These are phyloP conservation scores for Leccinum fuscescens DNA, from an alignment of 1,284 basidiomycete species.

Conservation along the genomic window DNA sequence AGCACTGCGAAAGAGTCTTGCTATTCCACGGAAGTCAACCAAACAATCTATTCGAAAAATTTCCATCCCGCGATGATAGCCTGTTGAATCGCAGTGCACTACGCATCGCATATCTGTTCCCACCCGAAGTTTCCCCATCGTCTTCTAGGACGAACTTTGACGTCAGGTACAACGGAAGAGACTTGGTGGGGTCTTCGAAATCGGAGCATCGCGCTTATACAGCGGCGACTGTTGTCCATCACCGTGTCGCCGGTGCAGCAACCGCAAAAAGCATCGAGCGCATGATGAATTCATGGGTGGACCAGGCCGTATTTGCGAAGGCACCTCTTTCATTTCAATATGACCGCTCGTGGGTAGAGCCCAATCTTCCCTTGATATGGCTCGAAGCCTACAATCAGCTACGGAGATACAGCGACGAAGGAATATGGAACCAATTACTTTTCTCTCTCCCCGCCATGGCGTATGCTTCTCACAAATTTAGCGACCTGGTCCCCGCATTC, in stretches of 20 bases:
- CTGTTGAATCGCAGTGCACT: conserved; percentile 15
- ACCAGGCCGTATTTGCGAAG: not conserved
- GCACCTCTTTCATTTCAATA: conserved; percentile 16
- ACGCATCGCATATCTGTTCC: conserved; percentile 9
- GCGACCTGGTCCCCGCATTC: conserved; percentile 25
- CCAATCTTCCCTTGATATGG: conserved; percentile 23
- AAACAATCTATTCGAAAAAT: not conserved
- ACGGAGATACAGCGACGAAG: conserved; percentile 7
- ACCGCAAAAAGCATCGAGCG: not conserved
- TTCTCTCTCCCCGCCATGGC: conserved; percentile 34
- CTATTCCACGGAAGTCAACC: conserved; percentile 2
- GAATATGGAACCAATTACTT: conserved; percentile 22
- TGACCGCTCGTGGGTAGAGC: conserved; percentile 17
- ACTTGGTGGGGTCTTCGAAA: not conserved
- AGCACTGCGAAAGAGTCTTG: conserved; percentile 24
- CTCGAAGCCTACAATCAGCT: conserved; percentile 33
- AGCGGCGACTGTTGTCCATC: conserved; percentile 7
- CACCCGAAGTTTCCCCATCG: not conserved
- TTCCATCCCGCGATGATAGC: conserved; percentile 6
- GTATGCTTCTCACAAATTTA: conserved; percentile 19
- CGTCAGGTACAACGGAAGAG: conserved; percentile 8
- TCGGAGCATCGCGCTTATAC: conserved; percentile 14
- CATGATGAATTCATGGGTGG: conserved; percentile 12
- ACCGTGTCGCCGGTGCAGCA: not conserved
- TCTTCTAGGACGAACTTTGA: conserved; percentile 1